Conservation (phyloP, 2,329 filamentous ascomycete genomes). For the Paecilomyces variotii region DNA sequence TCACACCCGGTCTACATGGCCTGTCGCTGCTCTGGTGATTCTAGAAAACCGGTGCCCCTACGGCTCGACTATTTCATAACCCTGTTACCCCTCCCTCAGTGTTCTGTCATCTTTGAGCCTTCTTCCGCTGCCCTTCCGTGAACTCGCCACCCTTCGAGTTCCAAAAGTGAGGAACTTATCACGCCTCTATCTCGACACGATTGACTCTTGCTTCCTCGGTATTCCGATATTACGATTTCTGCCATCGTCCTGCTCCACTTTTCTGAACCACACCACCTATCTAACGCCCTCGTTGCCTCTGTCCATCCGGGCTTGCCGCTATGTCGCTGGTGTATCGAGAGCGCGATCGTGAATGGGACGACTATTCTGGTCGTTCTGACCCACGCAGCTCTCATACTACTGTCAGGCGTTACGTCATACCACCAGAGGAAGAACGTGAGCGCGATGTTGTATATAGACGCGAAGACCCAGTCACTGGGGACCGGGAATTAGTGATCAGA, state of each 20-base stretch:
- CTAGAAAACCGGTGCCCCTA: not conserved
- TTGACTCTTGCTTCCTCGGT: not conserved
- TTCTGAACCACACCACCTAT: not conserved
- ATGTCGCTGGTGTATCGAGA: slow-evolving; percentile 35
- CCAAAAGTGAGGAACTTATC: not conserved
- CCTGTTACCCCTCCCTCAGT: slow-evolving; percentile 6
- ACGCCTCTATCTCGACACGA: not conserved
- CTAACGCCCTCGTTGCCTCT: not conserved
- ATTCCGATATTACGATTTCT: not conserved
- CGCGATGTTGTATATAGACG: slow-evolving; percentile 26
- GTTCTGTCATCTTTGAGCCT: slow-evolving; percentile 5
- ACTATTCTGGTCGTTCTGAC: slow-evolving; percentile 29
- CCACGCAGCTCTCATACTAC: slow-evolving; percentile 41
- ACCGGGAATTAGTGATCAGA: slow-evolving; percentile 38
- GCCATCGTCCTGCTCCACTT: not conserved
- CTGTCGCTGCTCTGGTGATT: not conserved
- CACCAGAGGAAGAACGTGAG: slow-evolving; percentile 32
- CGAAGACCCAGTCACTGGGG: slow-evolving; percentile 22
- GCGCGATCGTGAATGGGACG: slow-evolving; percentile 35
- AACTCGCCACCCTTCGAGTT: not conserved
- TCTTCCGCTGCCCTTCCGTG: not conserved
- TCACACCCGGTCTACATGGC: not conserved
- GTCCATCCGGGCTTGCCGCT: not conserved
- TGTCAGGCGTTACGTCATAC: slow-evolving; percentile 51
- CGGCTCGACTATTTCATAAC: slow-evolving; percentile 1